A percentile compares a stretch with the other conserved stretches of the same genome.
phyloP scores from a whole-genome alignment of 352 stramenopile species.

The Phytophthora nicotianae region DNA sequence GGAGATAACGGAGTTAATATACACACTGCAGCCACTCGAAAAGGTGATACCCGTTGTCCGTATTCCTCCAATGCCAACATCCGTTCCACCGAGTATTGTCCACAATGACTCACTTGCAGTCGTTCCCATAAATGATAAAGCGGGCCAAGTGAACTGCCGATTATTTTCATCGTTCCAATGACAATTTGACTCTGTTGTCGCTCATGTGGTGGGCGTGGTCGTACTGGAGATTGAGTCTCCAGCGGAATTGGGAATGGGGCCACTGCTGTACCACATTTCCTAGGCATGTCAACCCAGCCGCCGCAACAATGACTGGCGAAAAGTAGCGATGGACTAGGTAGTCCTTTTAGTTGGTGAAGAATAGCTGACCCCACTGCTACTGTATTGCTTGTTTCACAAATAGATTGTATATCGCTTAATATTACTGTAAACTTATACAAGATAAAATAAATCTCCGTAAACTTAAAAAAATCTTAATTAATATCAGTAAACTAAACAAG shows the following conservation, averaged over 20 bases:
- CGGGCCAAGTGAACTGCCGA: constrained; percentile 19
- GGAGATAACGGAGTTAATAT: constrained; percentile 33
- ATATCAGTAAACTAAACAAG: no score
- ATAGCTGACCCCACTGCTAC: no score
- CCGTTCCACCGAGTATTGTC: constrained; percentile 43
- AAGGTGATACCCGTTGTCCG: constrained; percentile 25
- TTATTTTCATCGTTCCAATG: constrained; percentile 20
- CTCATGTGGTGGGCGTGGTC: constrained; percentile 16
- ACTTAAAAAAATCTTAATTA: no score
- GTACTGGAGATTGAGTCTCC: background rate
- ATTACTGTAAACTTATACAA: no score
- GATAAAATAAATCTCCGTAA: no score
- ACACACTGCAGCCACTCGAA: constrained; percentile 30
- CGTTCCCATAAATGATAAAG: constrained; percentile 37
- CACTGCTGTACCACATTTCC: constrained; percentile 23
- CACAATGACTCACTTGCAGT: constrained; percentile 42
- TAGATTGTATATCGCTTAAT: no score
- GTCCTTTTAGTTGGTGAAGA: background rate
- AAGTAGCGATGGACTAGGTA: no score
- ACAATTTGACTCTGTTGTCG: constrained; percentile 26
- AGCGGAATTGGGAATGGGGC: constrained; percentile 6
- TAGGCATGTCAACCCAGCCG: constrained; percentile 17
- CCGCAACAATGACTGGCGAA: background rate
- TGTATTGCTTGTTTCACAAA: no score
- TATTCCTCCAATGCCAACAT: constrained; percentile 43